Percentiles rank a stretch among this genome's conserved stretches.
Evolutionary conservation across 208 protist genomes (phyloP).

Genomic region (Crithidia brevicula): DNA sequence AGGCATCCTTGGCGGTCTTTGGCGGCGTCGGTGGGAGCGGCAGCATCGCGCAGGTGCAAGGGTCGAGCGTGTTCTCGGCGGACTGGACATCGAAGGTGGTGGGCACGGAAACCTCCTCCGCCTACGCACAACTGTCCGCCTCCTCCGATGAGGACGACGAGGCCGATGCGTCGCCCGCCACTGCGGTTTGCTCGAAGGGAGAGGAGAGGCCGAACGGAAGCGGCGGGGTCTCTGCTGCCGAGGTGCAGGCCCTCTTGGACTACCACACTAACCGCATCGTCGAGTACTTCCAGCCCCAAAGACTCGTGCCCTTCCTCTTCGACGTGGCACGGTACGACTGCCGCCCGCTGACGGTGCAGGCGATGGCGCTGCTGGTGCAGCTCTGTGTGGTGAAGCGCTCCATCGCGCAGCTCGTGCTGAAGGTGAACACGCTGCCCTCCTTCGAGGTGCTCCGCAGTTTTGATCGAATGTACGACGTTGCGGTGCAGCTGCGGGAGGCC

Average conservation of each 20-base stretch:
- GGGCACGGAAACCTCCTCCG: background rate
- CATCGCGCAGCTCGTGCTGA: slow-evolving; percentile 66
- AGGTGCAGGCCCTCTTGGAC: slow-evolving; percentile 50
- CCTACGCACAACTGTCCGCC: slow-evolving; percentile 8
- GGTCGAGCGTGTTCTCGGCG: slow-evolving; percentile 1
- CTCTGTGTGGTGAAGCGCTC: slow-evolving; percentile 62
- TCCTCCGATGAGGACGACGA: slow-evolving; percentile 6
- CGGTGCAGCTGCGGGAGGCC: slow-evolving; percentile 38
- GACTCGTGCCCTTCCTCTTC: slow-evolving; percentile 69
- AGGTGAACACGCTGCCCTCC: slow-evolving; percentile 73
- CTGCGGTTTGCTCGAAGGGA: background rate
- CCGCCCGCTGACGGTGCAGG: slow-evolving; percentile 51
- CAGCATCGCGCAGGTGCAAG: background rate
- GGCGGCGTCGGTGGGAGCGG: background rate
- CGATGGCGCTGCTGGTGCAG: slow-evolving; percentile 72
- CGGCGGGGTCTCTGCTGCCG: slow-evolving; percentile 22
- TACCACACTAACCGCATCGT: slow-evolving; percentile 42
- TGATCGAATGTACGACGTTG: slow-evolving; percentile 61
- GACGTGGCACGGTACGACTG: slow-evolving; percentile 66
- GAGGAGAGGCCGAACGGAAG: too few relatives aligned
- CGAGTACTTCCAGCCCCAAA: slow-evolving; percentile 37
- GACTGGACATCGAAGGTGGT: slow-evolving; percentile 14
- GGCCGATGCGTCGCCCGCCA: background rate
- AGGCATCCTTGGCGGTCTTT: background rate
- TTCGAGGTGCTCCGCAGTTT: slow-evolving; percentile 58